Base-by-base conservation (phyloP, 441 rosid species). In the Eruca vesicaria region DNA sequence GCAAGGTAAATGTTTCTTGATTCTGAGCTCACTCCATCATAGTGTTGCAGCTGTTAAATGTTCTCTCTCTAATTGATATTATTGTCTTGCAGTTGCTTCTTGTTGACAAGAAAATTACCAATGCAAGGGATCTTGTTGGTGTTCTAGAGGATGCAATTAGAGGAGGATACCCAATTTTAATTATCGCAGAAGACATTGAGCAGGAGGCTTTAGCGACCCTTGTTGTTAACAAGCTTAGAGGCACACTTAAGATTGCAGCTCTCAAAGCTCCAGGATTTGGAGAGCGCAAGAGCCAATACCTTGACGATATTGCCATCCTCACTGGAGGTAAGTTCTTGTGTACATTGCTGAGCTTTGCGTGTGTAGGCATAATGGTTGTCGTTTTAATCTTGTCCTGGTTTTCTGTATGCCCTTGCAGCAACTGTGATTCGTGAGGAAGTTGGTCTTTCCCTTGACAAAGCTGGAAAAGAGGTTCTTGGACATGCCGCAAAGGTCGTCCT, bases 241-340 rank as follows among this genome's bases (percentile, higher is more conserved):
- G 99, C 19, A 71, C 98, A 59, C 62, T 96, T 77, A 96, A 93
- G 82, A 91, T 95, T 82, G 99, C 98, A 68, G 97, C 99, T 72
- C 90, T 95, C n/a, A 95, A 88, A 76, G 99, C 99, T 80, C 98
- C 99, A 75, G 99, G 98, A 62, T 96, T 93, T 79, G 99, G 98
- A 64, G 97, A 95, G 78, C 90, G 98, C 63, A 93, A 93, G 84
- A 93, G 93, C 81, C 97, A 93, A 73, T 96, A 93, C 80, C 99
- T 96, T 70, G 99, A 96, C 57, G 98, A 96, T 79, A 89, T 96
- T 74, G 98, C 99, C 65, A 85, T 93, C 76, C 80, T 96, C 71
- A 93, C 99, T 3, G 97, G 95, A 84, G 98, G 98, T 91, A n/a
- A 45, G 79, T 33, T 64, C 6, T 41, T 33, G 21, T 33, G 35